Percentiles rank a stretch among this genome's conserved stretches.
Evolutionary conservation across 805 yeast species (phyloP).

Genomic region (Suhomyces pyralidae): DNA sequence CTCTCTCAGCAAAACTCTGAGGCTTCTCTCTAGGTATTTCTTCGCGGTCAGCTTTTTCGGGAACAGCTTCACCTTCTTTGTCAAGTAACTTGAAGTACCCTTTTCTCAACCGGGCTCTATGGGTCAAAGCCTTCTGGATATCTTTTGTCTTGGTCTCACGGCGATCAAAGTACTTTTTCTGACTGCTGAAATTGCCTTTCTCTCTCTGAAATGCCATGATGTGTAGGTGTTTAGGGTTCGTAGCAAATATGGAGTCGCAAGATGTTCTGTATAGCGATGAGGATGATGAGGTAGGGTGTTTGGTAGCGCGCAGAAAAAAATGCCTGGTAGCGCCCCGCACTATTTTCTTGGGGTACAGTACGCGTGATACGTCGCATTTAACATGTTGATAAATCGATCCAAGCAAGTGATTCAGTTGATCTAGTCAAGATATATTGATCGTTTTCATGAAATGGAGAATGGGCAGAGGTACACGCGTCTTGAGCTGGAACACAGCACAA

Average conservation of each 20-base stretch:
- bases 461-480: background rate
- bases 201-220: slow-evolving; percentile 10
- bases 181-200: slow-evolving; percentile 14
- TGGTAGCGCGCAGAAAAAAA: background rate
- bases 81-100: slow-evolving; percentile 77
- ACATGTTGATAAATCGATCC: background rate
- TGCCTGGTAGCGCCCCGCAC: background rate
- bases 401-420: background rate
- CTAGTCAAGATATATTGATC: background rate
- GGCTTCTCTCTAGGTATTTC: slow-evolving; percentile 21
- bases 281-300: slow-evolving; percentile 1
- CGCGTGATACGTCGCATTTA: background rate
- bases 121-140: slow-evolving; percentile 72
- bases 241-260: background rate
- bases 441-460: background rate
- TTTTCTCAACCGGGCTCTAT: slow-evolving; percentile 77
- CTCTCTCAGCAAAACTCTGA: slow-evolving; percentile 43
- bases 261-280: background rate
- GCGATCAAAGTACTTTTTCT: slow-evolving; percentile 29
- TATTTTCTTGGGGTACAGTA: background rate
- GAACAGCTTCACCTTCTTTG: slow-evolving; percentile 60
- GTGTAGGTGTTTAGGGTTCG: background rate
- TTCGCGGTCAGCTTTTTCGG: slow-evolving; percentile 18
- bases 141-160: slow-evolving; percentile 51
- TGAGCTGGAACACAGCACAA: background rate